These are phyloP conservation scores for Starmerella ratchasimensis DNA, from an alignment of 805 yeast genomes.

Conservation along the genomic window DNA sequence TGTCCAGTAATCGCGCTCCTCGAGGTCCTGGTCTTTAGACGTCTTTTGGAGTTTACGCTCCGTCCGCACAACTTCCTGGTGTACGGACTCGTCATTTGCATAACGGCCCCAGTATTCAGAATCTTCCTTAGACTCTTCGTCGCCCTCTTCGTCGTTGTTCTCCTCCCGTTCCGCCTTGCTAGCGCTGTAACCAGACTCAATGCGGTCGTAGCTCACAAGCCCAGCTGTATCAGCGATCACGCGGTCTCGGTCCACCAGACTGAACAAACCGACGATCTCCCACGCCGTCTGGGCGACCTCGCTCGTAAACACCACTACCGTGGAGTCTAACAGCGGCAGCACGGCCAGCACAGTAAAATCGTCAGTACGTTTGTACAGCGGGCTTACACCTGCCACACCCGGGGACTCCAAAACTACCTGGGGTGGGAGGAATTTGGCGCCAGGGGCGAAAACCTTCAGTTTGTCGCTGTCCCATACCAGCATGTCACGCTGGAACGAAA, in stretches of 20 bases:
- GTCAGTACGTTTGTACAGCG: slow-evolving; percentile 12
- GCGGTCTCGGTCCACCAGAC: background rate
- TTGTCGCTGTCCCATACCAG: slow-evolving; percentile 13
- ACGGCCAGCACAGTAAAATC: slow-evolving; percentile 13
- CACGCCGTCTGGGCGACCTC: slow-evolving; percentile 13
- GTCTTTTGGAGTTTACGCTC: background rate
- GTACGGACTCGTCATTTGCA: background rate
- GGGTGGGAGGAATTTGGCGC: background rate
- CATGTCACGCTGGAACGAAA: slow-evolving; percentile 11
- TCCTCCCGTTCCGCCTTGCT: background rate
- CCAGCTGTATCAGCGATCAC: background rate
- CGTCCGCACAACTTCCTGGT: background rate
- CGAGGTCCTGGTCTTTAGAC: background rate
- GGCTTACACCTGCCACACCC: background rate
- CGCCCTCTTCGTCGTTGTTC: background rate
- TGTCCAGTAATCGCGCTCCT: background rate
- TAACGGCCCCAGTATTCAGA: slow-evolving; percentile 2
- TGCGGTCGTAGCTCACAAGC: background rate
- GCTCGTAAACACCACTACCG: slow-evolving; percentile 7
- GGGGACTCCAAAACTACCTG: background rate
- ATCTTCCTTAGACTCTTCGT: background rate
- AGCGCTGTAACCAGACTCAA: background rate
- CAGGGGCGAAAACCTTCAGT: slow-evolving; percentile 6
- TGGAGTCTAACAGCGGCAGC: background rate
- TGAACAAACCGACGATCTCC: slow-evolving; percentile 16